These are phyloP conservation scores for Stereocaulon alpinum DNA, from an alignment of 495 filamentous ascomycete species.

Conservation along the genomic window DNA sequence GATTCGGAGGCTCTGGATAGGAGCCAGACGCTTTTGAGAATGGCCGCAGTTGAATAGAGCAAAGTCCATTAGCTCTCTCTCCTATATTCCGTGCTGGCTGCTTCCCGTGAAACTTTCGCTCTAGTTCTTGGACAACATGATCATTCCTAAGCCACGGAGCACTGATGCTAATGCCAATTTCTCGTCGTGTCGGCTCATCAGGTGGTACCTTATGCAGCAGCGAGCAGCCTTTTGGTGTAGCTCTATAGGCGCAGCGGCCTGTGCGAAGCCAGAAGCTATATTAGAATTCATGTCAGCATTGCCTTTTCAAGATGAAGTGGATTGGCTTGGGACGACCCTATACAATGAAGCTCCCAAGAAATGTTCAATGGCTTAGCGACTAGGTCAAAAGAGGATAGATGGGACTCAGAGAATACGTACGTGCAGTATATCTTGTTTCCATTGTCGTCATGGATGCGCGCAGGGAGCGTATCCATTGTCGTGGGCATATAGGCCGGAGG, in stretches of 20 bases:
- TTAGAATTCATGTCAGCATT: no score
- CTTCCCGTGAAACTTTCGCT: not conserved
- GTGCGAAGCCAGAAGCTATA: not conserved
- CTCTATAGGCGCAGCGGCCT: not conserved
- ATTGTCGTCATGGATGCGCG: not conserved
- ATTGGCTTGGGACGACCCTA: no score
- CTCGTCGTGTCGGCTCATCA: not conserved
- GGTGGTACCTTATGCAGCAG: not conserved
- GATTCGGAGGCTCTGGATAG: no score
- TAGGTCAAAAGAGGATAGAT: no score
- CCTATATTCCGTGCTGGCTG: no score
- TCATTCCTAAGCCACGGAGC: not conserved
- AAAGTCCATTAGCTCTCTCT: no score
- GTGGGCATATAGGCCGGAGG: not conserved
- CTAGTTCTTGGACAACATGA: not conserved
- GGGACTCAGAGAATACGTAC: no score
- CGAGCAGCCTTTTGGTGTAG: not conserved
- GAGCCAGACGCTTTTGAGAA: no score
- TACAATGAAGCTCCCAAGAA: no score
- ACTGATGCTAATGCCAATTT: not conserved
- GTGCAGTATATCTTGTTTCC: slow-evolving; percentile 3
- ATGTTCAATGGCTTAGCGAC: no score
- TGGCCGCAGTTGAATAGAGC: no score
- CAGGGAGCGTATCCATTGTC: not conserved
- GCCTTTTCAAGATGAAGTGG: no score